Percentiles rank a stretch among this genome's conserved stretches.
Evolutionary conservation across 306 rosid genomes (phyloP).

Genomic region (Luffa aegyptiaca): DNA sequence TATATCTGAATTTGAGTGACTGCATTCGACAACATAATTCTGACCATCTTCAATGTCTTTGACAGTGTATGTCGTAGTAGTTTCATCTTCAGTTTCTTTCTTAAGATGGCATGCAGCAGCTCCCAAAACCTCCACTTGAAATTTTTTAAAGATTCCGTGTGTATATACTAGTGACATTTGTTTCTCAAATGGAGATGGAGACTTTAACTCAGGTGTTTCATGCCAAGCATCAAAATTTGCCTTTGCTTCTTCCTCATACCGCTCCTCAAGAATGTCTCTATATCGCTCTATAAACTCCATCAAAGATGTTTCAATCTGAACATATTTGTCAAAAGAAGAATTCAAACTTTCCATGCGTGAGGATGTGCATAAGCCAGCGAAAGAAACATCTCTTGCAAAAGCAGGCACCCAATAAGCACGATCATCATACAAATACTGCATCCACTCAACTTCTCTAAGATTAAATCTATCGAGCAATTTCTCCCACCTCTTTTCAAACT

Average conservation of each 20-base stretch:
- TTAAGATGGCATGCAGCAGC: constrained; percentile 18
- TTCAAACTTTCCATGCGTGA: constrained; percentile 11
- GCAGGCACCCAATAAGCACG: constrained; percentile 16
- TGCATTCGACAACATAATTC: constrained; percentile 12
- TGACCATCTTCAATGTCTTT: constrained; percentile 17
- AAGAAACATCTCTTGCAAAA: constrained; percentile 10
- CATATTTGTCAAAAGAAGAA: constrained; percentile 13
- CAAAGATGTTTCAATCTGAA: constrained; percentile 16
- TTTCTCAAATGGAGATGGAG: constrained; percentile 23
- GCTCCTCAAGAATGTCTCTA: constrained; percentile 11
- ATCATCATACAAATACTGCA: constrained; percentile 12
- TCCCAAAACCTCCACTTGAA: constrained; percentile 18
- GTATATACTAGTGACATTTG: constrained; percentile 15
- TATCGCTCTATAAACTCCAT: constrained; percentile 12
- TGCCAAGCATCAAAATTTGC: constrained; percentile 20
- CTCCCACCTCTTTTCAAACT: constrained; percentile 13
- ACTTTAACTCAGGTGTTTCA: constrained; percentile 16
- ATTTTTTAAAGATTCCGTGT: constrained; percentile 9
- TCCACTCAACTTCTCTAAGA: constrained; percentile 17
- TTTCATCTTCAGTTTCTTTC: constrained; percentile 15
- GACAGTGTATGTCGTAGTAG: constrained; percentile 8
- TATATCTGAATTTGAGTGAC: constrained; percentile 8
- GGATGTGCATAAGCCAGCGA: constrained; percentile 14
- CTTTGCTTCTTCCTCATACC: constrained; percentile 16
- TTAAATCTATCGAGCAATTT: constrained; percentile 12